Conservation (phyloP, 805 yeast species). For the Candida easanensis region DNA sequence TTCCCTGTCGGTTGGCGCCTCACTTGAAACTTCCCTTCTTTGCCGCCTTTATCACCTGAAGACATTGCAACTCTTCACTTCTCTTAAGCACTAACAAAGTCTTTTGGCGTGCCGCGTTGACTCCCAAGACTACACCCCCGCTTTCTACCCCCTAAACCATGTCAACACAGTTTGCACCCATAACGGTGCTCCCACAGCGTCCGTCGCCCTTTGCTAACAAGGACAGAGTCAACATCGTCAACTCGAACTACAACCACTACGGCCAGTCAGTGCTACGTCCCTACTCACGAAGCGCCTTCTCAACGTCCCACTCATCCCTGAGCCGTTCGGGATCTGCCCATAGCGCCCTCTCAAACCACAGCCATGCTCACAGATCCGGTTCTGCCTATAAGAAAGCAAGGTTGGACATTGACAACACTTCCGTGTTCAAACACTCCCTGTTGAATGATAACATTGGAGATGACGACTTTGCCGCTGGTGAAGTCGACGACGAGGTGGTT, state of each 20-base stretch:
- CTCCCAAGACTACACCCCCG: neutral
- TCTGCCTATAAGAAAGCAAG: neutral
- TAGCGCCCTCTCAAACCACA: constrained; percentile 1
- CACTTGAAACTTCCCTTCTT: too few species aligned
- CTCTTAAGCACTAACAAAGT: too few species aligned
- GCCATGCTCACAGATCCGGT: neutral
- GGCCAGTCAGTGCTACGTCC: constrained; percentile 33
- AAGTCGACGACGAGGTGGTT: constrained; percentile 5
- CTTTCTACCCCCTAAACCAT: neutral
- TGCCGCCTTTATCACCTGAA: too few species aligned
- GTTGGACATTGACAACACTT: neutral
- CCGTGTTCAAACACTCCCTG: neutral
- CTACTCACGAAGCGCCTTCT: constrained; percentile 1
- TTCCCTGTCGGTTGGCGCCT: too few species aligned
- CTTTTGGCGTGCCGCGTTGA: too few species aligned
- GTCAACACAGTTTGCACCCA: constrained; percentile 1
- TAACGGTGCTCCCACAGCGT: constrained; percentile 7
- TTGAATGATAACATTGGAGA: neutral
- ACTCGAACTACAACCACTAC: constrained; percentile 35
- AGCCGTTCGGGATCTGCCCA: constrained; percentile 5
- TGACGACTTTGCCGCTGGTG: neutral
- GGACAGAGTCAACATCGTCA: constrained; percentile 31
- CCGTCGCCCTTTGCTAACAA: constrained; percentile 9
- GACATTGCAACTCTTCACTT: too few species aligned
- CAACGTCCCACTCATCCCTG: neutral